Evolutionary conservation across 352 stramenopile species (phyloP).

Genomic region (Phytopythium montanum): DNA sequence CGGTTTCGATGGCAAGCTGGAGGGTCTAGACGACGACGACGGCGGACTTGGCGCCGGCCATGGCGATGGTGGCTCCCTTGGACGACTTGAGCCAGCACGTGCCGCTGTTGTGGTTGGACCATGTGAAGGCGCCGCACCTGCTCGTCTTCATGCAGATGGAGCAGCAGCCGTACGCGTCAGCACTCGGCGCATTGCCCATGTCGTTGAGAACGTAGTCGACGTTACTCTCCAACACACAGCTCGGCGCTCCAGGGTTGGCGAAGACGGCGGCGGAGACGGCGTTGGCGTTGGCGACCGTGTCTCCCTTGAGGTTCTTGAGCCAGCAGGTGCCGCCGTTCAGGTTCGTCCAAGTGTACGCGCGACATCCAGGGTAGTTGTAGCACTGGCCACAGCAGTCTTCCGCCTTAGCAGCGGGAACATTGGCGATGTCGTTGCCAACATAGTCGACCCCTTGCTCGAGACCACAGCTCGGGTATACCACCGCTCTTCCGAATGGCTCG

Average conservation of each 20-base stretch:
- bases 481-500: background rate
- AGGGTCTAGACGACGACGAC: too few relatives aligned
- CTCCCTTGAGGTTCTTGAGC: constrained; percentile 29
- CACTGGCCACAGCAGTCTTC: constrained; percentile 30
- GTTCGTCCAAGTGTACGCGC: constrained; percentile 30
- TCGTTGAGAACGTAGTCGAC: constrained; percentile 22
- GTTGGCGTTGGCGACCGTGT: constrained; percentile 9
- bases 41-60: constrained; percentile 13
- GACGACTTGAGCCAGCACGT: constrained; percentile 63
- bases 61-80: constrained; percentile 16
- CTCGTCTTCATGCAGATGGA: constrained; percentile 13
- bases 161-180: constrained; percentile 17
- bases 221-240: constrained; percentile 16
- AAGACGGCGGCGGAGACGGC: constrained; percentile 11
- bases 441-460: constrained; percentile 22
- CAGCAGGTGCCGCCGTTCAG: constrained; percentile 39
- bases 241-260: constrained; percentile 10
- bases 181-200: constrained; percentile 9
- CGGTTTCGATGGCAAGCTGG: too few relatives aligned
- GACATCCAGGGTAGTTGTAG: constrained; percentile 10
- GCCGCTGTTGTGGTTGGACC: constrained; percentile 35
- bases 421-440: constrained; percentile 24
- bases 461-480: constrained; percentile 16
- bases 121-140: constrained; percentile 35
- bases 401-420: constrained; percentile 9